phyloP scores from a whole-genome alignment of 371 early-diverging fungal species.

The Blakeslea trispora region DNA sequence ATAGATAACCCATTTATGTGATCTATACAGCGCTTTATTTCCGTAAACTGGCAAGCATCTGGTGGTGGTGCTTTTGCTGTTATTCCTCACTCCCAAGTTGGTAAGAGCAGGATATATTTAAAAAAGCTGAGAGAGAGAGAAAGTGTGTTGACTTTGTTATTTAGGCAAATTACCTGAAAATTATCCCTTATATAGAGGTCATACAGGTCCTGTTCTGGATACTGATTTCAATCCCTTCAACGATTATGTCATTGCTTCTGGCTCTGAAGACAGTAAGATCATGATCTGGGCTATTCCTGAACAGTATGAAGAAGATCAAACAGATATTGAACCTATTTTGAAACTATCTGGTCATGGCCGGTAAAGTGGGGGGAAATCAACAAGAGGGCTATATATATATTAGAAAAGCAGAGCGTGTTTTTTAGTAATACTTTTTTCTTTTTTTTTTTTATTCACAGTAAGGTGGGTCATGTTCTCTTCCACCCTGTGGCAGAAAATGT shows the following conservation, averaged over 20 bases:
- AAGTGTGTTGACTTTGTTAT: no score
- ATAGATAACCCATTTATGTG: background rate
- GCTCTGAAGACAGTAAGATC: slow-evolving; percentile 92
- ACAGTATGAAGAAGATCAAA: slow-evolving; percentile 64
- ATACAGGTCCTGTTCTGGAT: slow-evolving; percentile 93
- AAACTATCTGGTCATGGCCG: slow-evolving; percentile 70
- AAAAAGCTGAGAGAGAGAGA: no score
- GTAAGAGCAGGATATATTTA: slow-evolving; percentile 54
- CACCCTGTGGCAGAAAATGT: slow-evolving; percentile 96
- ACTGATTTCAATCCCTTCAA: slow-evolving; percentile 98
- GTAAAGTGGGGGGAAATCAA: no score
- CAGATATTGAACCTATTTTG: slow-evolving; percentile 62
- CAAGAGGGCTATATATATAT: no score
- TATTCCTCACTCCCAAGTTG: slow-evolving; percentile 78
- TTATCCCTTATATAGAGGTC: slow-evolving; percentile 89
- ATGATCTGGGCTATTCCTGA: slow-evolving; percentile 96
- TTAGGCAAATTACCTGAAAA: slow-evolving; percentile 82
- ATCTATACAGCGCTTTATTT: slow-evolving; percentile 68
- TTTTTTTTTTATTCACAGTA: slow-evolving; percentile 43
- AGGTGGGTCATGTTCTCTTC: slow-evolving; percentile 97
- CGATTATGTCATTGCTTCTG: slow-evolving; percentile 88
- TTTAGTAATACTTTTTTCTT: slow-evolving; percentile 2
- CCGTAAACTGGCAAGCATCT: slow-evolving; percentile 94
- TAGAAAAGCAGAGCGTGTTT: background rate
- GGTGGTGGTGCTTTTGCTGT: slow-evolving; percentile 98